Base-by-base conservation (phyloP, 768 basidiomycete species). In the Melanogaster broomeanus region DNA sequence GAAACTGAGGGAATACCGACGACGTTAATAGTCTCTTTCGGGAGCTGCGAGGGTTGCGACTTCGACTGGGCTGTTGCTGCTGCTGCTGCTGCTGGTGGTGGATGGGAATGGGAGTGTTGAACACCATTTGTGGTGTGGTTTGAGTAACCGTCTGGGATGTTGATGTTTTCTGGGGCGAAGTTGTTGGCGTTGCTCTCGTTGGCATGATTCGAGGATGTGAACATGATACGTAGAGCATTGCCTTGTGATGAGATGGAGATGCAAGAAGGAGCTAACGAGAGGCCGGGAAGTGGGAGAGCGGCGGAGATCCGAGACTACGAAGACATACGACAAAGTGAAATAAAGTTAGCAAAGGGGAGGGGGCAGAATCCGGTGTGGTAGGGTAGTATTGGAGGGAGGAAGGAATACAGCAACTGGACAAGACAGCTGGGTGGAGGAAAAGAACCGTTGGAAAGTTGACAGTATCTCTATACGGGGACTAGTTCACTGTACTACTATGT, bases 1-100 rank as follows among this genome's bases (percentile, higher is more conserved):
- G 85, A 75, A 61, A 91, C 84, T 52, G 90, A 84, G 59, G 90
- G 90, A 49, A 91, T 81, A 40, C 83, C 90, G 60, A 81, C 69
- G 57, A 90, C 85, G 51, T 73, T 75, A 69, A 90, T 76, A 56
- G 83, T 80, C 51, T 86, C 82, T 71, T 83, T 86, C 54, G 61
- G 63, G n/a, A 60, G 49, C 16, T 51, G 59, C 41, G 62, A 50
- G 53, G 62, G 41, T 40, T 45, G 16, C 13, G 59, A 43, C 43
- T 42, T 52, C 25, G 50, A 51, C 45, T 57, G 56, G 52, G 55
- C 59, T 37, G 56, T 40, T 28, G 52, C 61, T 55, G 44, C 55
- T 62, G 56, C 60, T 27, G 58, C 58, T 54, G 44, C 55, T 62
- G 58, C 57, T 33, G 52, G 45, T 33, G 52, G 62, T 54, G 44